A percentile compares a stretch with the other conserved stretches of the same genome.
Conservation (phyloP, 1,139 yeast genomes). For the Sugiyamaella sp. region DNA sequence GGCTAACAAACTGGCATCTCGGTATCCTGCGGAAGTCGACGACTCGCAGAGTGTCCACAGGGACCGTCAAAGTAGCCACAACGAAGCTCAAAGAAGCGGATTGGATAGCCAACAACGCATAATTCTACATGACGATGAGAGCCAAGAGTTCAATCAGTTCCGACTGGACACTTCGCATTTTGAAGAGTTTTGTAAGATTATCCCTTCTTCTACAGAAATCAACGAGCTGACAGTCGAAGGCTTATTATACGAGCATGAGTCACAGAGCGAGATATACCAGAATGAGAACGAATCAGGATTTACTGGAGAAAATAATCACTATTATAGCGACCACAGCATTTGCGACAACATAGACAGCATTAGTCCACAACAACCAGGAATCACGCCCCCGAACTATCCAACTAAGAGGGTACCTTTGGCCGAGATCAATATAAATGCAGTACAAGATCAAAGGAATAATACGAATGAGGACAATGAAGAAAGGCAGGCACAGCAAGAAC, state of each 20-base stretch:
- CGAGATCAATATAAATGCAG: background rate
- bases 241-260: background rate
- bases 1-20: background rate
- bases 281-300: slow-evolving; percentile 7
- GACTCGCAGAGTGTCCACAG: background rate
- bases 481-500: too few relatives aligned
- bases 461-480: background rate
- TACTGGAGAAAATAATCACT: background rate
- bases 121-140: too few relatives aligned
- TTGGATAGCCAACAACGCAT: too few relatives aligned
- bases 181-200: slow-evolving; percentile 10
- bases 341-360: too few relatives aligned
- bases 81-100: too few relatives aligned
- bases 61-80: too few relatives aligned
- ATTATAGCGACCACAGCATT: too few relatives aligned
- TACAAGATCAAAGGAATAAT: background rate
- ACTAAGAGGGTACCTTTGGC: background rate
- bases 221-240: background rate
- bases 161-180: slow-evolving; percentile 1
- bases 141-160: background rate
- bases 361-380: too few relatives aligned
- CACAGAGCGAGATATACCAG: slow-evolving; percentile 1
- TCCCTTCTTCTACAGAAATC: background rate
- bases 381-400: too few relatives aligned
- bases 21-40: background rate